phyloP scores from a whole-genome alignment of 2,329 filamentous ascomycete species.

The Akanthomyces uredinophilus region DNA sequence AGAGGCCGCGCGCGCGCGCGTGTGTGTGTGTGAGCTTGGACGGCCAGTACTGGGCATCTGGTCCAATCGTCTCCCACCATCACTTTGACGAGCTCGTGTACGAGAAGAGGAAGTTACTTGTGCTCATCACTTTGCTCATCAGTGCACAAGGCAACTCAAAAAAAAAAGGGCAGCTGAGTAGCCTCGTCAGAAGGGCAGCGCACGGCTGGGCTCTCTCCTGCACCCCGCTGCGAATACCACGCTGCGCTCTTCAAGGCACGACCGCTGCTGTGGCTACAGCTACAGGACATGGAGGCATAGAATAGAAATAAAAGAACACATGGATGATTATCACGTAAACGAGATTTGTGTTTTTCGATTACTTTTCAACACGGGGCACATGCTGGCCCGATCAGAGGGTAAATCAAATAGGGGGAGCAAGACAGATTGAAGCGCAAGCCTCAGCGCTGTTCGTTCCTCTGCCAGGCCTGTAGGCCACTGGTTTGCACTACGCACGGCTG shows the following conservation, averaged over 20 bases:
- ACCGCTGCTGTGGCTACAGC: too few relatives aligned
- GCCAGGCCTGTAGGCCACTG: too few relatives aligned
- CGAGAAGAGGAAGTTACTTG: not conserved
- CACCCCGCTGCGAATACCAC: not conserved
- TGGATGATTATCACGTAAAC: too few relatives aligned
- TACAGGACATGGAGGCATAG: too few relatives aligned
- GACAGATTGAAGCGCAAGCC: not conserved
- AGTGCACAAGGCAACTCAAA: not conserved
- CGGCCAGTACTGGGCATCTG: not conserved
- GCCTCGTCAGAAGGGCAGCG: not conserved
- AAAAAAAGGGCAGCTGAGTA: not conserved
- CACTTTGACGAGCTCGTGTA: not conserved
- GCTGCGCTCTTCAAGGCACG: not conserved
- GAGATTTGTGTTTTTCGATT: too few relatives aligned
- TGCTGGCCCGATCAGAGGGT: too few relatives aligned
- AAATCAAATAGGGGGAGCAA: not conserved
- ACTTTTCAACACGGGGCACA: too few relatives aligned
- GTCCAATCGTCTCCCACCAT: constrained; percentile 2
- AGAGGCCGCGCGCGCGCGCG: not conserved
- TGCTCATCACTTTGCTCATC: not conserved
- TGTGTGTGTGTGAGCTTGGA: not conserved
- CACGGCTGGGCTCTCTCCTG: too few relatives aligned
- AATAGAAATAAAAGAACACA: not conserved
- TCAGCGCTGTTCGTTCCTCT: not conserved
- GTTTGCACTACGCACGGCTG: not conserved